These are phyloP conservation scores for Hansfordia pulvinata DNA, from an alignment of 2,329 filamentous ascomycete genomes.

Conservation along the genomic window DNA sequence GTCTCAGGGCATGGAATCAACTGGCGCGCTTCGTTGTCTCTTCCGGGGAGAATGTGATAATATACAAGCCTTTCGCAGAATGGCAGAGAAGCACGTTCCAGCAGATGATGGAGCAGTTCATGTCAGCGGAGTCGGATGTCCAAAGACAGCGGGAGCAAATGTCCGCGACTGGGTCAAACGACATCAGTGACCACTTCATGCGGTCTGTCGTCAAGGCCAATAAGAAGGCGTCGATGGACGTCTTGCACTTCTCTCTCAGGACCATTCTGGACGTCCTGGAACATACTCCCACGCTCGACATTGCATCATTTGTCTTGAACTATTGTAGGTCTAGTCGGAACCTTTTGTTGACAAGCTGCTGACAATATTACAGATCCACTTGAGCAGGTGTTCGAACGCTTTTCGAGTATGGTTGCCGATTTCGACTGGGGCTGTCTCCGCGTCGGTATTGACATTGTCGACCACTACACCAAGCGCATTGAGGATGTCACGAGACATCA, in stretches of 20 bases:
- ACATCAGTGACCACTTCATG: constrained; percentile 27
- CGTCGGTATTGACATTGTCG: constrained; percentile 29
- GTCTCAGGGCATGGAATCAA: constrained; percentile 48
- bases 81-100: constrained; percentile 47
- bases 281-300: constrained; percentile 28
- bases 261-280: constrained; percentile 37
- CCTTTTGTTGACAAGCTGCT: constrained; percentile 2
- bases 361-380: constrained; percentile 24
- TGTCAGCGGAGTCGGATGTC: constrained; percentile 39
- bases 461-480: constrained; percentile 30
- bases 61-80: constrained; percentile 33
- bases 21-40: constrained; percentile 44
- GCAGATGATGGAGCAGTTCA: constrained; percentile 42
- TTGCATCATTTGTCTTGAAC: constrained; percentile 35
- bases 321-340: constrained; percentile 16
- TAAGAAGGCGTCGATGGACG: constrained; percentile 36
- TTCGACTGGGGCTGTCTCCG: constrained; percentile 35
- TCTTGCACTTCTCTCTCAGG: constrained; percentile 32
- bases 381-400: constrained; percentile 34
- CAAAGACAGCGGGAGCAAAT: constrained; percentile 39
- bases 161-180: constrained; percentile 24
- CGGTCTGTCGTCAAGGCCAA: constrained; percentile 37
- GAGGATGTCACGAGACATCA: constrained; percentile 26
- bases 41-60: constrained; percentile 22
- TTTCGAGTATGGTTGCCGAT: constrained; percentile 25